These are phyloP conservation scores for Orbilia quercus DNA, from an alignment of 2,329 filamentous ascomycete species.

Conservation along the genomic window DNA sequence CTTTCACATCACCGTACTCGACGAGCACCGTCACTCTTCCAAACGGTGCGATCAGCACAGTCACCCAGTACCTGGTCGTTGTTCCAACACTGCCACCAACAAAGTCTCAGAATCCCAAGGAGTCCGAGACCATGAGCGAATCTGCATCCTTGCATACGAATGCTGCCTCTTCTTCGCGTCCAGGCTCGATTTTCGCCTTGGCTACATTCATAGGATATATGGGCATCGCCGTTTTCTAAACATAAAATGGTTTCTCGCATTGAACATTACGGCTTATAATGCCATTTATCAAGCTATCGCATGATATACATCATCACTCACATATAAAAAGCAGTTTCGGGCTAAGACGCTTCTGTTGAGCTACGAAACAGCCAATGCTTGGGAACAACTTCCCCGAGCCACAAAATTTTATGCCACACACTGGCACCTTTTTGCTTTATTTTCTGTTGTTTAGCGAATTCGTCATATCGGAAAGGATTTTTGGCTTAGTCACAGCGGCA, in stretches of 20 bases:
- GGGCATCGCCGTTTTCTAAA: conserved; percentile 34
- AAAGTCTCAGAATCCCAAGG: conserved; percentile 13
- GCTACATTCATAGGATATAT: conserved; percentile 35
- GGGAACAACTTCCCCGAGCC: background rate
- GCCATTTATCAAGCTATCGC: too few relatives aligned
- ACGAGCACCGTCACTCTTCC: conserved; percentile 48
- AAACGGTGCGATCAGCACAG: conserved; percentile 32
- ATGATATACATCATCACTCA: too few relatives aligned
- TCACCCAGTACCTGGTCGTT: conserved; percentile 43
- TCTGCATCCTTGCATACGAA: conserved; percentile 47
- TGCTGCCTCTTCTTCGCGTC: conserved; percentile 14
- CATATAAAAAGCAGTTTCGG: too few relatives aligned
- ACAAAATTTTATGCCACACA: too few relatives aligned
- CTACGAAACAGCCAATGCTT: background rate
- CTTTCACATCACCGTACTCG: conserved; percentile 34
- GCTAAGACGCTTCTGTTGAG: too few relatives aligned
- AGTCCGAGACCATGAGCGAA: conserved; percentile 29
- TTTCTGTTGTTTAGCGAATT: background rate
- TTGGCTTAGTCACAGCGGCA: background rate
- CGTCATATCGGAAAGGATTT: background rate
- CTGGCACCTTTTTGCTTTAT: background rate
- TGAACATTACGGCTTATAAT: too few relatives aligned
- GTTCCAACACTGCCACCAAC: conserved; percentile 34
- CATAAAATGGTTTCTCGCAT: too few relatives aligned
- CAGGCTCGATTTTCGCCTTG: conserved; percentile 31